Evolutionary conservation across 2,329 filamentous ascomycete genomes (phyloP), one percentile per base, ranked within the genome.

Genomic region (Calycina marina): DNA sequence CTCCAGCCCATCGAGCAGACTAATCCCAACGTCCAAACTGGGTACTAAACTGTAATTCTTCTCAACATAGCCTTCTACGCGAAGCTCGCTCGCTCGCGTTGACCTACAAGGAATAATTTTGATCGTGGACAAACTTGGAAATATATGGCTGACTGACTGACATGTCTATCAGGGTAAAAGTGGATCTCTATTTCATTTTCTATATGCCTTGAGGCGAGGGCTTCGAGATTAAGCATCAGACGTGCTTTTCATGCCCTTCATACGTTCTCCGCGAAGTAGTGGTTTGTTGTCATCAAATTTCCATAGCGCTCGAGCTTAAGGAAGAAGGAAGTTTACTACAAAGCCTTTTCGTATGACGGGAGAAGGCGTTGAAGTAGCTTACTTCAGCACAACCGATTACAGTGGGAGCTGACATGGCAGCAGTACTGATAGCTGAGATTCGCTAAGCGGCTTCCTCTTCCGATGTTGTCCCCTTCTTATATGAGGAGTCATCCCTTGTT

Each of bases 281-380:
- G 58, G 37, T 75, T 69, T 28, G 62, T 46, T 0, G 71, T 76
- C 14, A 55, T 52, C 0, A 63, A 62, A 2, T 49, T 59, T 2
- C 57, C 56, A 0, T 51, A 42, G 2, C 59, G 49, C 46, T 77
- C 70, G 3, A 72, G 57, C 1, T 55, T 28, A 0, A 78, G 45
- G 0, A 79, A 53, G 18, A 69, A 71, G 0, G 48, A 39, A 0
- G 61, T 56, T 10, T 74, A 62, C 0, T 61, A 36, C 24, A 72
- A 56, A 0, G 68, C 66, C 1, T 43, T 48, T 4, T 50, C 40
- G 40, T 77, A 77, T 0, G 53, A 46, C 0, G 46, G 41, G 1
- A 56, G 36, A 0, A 77, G 50, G 10, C 60, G 51, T 0, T 69
- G 62, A 1, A 60, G 36, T 0, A 77, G 42, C 2, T 47, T 40